A percentile compares a stretch with the other conserved stretches of the same genome.
Evolutionary conservation across 305 asterid genomes (phyloP).

Genomic region (Coffea humblotiana): DNA sequence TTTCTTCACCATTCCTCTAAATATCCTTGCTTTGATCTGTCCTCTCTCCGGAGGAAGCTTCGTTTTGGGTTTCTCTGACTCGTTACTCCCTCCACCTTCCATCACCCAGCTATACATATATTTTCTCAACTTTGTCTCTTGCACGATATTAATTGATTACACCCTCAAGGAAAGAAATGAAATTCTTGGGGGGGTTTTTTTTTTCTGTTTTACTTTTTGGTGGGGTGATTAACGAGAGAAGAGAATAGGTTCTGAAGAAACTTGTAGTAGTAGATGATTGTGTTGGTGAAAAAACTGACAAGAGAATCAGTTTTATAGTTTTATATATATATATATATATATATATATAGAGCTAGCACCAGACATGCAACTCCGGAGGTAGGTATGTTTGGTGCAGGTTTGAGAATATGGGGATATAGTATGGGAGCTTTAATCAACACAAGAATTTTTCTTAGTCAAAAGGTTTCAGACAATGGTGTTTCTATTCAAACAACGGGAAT

Average conservation of each 20-base stretch:
- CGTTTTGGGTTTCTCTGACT: neutral
- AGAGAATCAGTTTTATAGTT: too few species aligned
- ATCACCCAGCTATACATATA: neutral
- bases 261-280: too few species aligned
- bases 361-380: too few species aligned
- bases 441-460: neutral
- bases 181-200: too few species aligned
- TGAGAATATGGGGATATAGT: too few species aligned
- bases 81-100: neutral
- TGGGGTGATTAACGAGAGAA: neutral
- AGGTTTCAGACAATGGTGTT: neutral
- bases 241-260: neutral
- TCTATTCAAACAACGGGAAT: neutral
- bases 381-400: too few species aligned
- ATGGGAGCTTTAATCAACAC: too few species aligned
- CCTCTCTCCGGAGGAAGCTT: conserved; percentile 22
- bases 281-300: neutral
- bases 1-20: conserved; percentile 16
- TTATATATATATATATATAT: too few species aligned
- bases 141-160: too few species aligned
- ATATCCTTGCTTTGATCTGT: conserved; percentile 28
- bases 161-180: too few species aligned
- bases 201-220: too few species aligned
- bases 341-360: too few species aligned
- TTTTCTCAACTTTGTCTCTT: neutral